Percentiles rank a stretch among this genome's conserved stretches.
Evolutionary conservation across 2,329 filamentous ascomycete genomes (phyloP).

Genomic region (Sporothrix variecibatus): DNA sequence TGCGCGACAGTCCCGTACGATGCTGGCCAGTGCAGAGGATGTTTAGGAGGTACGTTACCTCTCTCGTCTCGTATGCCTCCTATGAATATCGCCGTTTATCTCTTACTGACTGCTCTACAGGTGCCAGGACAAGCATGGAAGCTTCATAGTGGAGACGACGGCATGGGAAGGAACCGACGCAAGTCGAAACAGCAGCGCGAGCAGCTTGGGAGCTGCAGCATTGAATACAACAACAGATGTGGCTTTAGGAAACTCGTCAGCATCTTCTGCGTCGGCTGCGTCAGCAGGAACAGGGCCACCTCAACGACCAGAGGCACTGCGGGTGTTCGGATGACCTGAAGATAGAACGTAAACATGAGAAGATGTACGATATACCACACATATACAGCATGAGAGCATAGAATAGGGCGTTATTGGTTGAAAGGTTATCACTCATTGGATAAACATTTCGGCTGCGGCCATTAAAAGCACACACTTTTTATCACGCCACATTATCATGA

Average conservation of each 20-base stretch:
- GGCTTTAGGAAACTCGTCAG: no score
- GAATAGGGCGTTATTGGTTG: not conserved
- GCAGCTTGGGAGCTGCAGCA: no score
- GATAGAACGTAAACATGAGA: not conserved
- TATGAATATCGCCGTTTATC: not conserved
- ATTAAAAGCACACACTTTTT: not conserved
- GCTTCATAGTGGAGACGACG: conserved; percentile 65
- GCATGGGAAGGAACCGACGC: conserved; percentile 54
- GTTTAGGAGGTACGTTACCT: conserved; percentile 59
- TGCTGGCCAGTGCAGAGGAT: conserved; percentile 61
- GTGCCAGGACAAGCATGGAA: conserved; percentile 59
- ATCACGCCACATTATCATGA: not conserved
- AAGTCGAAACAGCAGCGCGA: not conserved
- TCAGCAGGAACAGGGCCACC: not conserved
- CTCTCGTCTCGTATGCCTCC: not conserved
- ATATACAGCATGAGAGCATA: not conserved
- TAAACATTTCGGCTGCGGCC: not conserved
- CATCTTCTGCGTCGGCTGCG: not conserved
- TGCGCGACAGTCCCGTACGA: conserved; percentile 49
- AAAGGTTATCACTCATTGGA: not conserved
- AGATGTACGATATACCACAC: not conserved
- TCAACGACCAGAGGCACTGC: not conserved
- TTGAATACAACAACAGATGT: not conserved
- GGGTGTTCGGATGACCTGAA: not conserved
- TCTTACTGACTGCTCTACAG: conserved; percentile 40